phyloP scores from a whole-genome alignment of 169 alveolate genomes.

The Hepatocystis sp. region DNA sequence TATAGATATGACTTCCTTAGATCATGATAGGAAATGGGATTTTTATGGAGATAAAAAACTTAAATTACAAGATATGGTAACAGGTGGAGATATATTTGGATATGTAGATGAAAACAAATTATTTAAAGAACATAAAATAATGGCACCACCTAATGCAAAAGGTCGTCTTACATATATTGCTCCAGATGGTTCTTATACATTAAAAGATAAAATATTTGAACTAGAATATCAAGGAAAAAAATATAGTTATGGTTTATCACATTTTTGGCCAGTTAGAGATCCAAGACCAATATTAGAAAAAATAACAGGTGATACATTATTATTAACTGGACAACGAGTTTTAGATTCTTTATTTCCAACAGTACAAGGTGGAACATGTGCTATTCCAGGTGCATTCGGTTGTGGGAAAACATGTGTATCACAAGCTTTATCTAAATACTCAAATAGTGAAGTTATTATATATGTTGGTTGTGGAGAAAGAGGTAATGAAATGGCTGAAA shows the following conservation, averaged over 20 bases:
- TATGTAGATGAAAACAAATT: slow-evolving; percentile 95
- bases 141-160: slow-evolving; percentile 97
- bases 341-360: slow-evolving; percentile 98
- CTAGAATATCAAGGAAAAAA: slow-evolving; percentile 93
- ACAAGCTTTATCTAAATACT: slow-evolving; percentile 97
- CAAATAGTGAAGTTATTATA: slow-evolving; percentile 96
- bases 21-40: slow-evolving; percentile 93
- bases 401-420: slow-evolving; percentile 99
- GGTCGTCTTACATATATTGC: slow-evolving; percentile 96
- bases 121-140: slow-evolving; percentile 94
- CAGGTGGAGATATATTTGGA: slow-evolving; percentile 99
- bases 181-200: slow-evolving; percentile 94
- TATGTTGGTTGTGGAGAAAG: slow-evolving; percentile 99
- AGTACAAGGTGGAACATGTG: slow-evolving; percentile 99
- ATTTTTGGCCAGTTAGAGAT: slow-evolving; percentile 99
- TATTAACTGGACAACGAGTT: slow-evolving; percentile 98
- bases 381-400: slow-evolving; percentile 99
- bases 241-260: slow-evolving; percentile 93
- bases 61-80: slow-evolving; percentile 93
- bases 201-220: slow-evolving; percentile 89
- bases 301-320: slow-evolving; percentile 94
- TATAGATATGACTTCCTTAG: slow-evolving; percentile 95
- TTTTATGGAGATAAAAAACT: slow-evolving; percentile 91
- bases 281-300: slow-evolving; percentile 98
- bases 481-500: slow-evolving; percentile 99